phyloP scores from a whole-genome alignment of 805 yeast species.

The Ogataea wickerhamii region DNA sequence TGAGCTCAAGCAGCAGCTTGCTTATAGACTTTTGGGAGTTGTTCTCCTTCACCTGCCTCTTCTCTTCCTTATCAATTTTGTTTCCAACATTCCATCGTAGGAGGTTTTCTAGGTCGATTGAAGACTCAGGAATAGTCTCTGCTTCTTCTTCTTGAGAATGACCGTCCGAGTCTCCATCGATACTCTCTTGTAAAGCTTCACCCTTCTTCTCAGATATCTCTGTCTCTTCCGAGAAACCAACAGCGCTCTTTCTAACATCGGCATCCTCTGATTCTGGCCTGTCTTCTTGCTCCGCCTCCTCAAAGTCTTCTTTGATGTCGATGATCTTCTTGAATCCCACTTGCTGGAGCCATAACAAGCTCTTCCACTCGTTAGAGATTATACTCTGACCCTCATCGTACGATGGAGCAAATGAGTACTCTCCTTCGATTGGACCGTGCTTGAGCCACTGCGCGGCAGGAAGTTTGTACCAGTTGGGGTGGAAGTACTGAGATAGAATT shows the following conservation, averaged over 20 bases:
- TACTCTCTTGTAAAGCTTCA: neutral
- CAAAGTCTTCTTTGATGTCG: constrained; percentile 15
- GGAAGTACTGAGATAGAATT: constrained; percentile 50
- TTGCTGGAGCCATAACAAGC: constrained; percentile 52
- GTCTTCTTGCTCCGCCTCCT: constrained; percentile 15
- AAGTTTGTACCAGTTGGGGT: constrained; percentile 62
- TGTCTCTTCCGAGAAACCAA: neutral
- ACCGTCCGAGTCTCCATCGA: neutral
- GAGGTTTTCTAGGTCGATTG: constrained; percentile 28
- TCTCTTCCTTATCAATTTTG: constrained; percentile 24
- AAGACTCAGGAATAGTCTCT: constrained; percentile 9
- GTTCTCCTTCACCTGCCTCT: constrained; percentile 19
- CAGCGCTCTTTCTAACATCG: neutral
- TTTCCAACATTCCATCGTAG: constrained; percentile 28
- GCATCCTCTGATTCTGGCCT: neutral
- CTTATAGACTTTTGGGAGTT: constrained; percentile 39
- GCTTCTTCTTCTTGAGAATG: constrained; percentile 1
- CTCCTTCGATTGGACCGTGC: constrained; percentile 35
- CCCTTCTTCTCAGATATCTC: neutral
- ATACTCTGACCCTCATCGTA: constrained; percentile 57
- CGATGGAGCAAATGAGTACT: constrained; percentile 61
- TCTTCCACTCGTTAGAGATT: constrained; percentile 47
- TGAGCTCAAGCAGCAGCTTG: constrained; percentile 44
- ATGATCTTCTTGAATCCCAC: constrained; percentile 42
- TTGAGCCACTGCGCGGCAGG: constrained; percentile 67